phyloP scores from a whole-genome alignment of 805 yeast genomes.

The Metschnikowia hibisci region DNA sequence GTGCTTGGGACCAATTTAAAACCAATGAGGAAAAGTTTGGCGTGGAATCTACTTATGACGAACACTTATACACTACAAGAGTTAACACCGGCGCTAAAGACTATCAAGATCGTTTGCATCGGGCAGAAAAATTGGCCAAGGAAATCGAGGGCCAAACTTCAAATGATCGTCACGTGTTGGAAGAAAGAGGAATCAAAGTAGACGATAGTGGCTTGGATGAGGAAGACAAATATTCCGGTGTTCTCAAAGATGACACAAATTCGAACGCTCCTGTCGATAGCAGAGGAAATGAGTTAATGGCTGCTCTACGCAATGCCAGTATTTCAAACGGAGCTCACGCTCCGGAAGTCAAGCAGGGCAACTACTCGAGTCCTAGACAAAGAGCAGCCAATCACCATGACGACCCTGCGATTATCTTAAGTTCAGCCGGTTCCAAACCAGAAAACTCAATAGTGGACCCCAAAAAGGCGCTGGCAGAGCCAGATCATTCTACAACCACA shows the following conservation, averaged over 20 bases:
- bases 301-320: conserved; percentile 37
- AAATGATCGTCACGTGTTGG: conserved; percentile 79
- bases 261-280: conserved; percentile 42
- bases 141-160: conserved; percentile 72
- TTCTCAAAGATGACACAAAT: conserved; percentile 7
- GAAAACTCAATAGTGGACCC: conserved; percentile 1
- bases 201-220: conserved; percentile 91
- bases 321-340: conserved; percentile 19
- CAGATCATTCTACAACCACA: conserved; percentile 11
- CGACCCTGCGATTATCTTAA: conserved; percentile 66
- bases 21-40: conserved; percentile 90
- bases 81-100: conserved; percentile 69
- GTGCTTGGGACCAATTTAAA: conserved; percentile 88
- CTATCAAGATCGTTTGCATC: conserved; percentile 55
- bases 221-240: conserved; percentile 95
- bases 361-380: conserved; percentile 55
- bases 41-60: conserved; percentile 78
- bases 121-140: conserved; percentile 74
- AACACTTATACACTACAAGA: conserved; percentile 80
- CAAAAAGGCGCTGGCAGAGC: conserved; percentile 11
- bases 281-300: conserved; percentile 48
- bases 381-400: conserved; percentile 48
- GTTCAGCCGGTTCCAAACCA: conserved; percentile 38
- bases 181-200: conserved; percentile 75
- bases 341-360: conserved; percentile 26